phyloP scores from a whole-genome alignment of 345 rosid species.

The Theobroma cacao region DNA sequence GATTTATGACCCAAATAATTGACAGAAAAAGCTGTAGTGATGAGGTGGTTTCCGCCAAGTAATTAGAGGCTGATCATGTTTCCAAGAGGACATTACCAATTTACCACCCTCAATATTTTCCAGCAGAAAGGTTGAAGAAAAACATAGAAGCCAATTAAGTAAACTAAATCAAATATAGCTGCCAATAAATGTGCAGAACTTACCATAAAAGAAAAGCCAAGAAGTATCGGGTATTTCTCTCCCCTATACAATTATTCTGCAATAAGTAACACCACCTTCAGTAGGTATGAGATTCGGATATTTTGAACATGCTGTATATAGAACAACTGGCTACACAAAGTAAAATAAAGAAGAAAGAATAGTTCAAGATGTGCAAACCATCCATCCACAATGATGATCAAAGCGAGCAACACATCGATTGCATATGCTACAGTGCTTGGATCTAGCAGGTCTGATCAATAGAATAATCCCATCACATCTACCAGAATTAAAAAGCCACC shows the following conservation, averaged over 20 bases:
- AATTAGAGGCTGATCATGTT: neutral
- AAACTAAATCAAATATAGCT: neutral
- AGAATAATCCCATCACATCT: slow-evolving; percentile 6
- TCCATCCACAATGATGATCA: slow-evolving; percentile 99
- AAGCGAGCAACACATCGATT: slow-evolving; percentile 92
- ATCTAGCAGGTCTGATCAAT: slow-evolving; percentile 87
- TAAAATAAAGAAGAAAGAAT: neutral
- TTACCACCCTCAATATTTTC: neutral
- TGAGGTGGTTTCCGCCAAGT: neutral
- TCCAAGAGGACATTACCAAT: neutral
- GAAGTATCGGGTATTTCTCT: slow-evolving; percentile 81
- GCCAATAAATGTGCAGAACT: slow-evolving; percentile 29
- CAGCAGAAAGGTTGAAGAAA: neutral
- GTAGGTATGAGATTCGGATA: neutral
- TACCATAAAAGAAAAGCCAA: slow-evolving; percentile 95
- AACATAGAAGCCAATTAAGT: neutral
- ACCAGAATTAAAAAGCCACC: neutral
- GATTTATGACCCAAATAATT: neutral
- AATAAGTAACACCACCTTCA: slow-evolving; percentile 17
- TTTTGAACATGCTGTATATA: neutral
- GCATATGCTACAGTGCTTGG: slow-evolving; percentile 93
- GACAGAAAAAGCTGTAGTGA: neutral
- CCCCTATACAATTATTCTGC: slow-evolving; percentile 96
- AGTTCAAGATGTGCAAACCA: slow-evolving; percentile 46
- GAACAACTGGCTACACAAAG: neutral